These are phyloP conservation scores for Pythium scleroteichum DNA, from an alignment of 352 stramenopile species.

Conservation along the genomic window DNA sequence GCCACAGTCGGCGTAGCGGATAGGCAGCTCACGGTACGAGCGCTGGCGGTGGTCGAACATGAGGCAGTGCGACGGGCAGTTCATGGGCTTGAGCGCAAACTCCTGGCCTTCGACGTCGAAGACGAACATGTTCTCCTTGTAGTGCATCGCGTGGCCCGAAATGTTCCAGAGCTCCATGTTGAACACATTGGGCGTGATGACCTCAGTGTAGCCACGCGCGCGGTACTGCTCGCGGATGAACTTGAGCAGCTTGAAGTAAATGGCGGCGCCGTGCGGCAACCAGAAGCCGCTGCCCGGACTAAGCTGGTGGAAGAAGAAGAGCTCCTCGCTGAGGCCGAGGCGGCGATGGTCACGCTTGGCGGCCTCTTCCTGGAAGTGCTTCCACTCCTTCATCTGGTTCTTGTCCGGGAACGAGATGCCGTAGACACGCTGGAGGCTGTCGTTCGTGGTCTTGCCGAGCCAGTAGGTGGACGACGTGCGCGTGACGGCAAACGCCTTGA, in stretches of 20 bases:
- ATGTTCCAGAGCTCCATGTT: conserved; percentile 98
- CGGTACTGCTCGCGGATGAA: conserved; percentile 89
- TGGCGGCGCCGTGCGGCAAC: conserved; percentile 95
- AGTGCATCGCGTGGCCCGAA: conserved; percentile 97
- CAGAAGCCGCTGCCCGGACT: conserved; percentile 98
- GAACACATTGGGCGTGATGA: conserved; percentile 97
- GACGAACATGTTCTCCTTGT: conserved; percentile 97
- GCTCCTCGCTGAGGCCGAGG: conserved; percentile 95
- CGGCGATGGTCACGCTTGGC: conserved; percentile 96
- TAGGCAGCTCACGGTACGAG: conserved; percentile 95
- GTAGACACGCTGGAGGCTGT: conserved; percentile 97
- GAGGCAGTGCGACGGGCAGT: conserved; percentile 97
- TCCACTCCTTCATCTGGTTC: conserved; percentile 85
- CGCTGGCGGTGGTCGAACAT: conserved; percentile 96
- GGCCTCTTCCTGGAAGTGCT: conserved; percentile 93
- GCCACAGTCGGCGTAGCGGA: conserved; percentile 95
- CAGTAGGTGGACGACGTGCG: conserved; percentile 96
- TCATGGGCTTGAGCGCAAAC: conserved; percentile 99
- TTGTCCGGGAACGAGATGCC: conserved; percentile 95
- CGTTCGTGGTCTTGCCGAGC: conserved; percentile 96
- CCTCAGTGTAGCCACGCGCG: conserved; percentile 92
- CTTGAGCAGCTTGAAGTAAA: conserved; percentile 97
- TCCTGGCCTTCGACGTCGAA: conserved; percentile 72
- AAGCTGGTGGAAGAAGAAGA: conserved; percentile 96
- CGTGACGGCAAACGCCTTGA: conserved; percentile 93